Percentiles rank a stretch among this genome's conserved stretches.
These are phyloP conservation scores for Mycena galericulata DNA, from an alignment of 768 basidiomycete species.

Conservation along the genomic window DNA sequence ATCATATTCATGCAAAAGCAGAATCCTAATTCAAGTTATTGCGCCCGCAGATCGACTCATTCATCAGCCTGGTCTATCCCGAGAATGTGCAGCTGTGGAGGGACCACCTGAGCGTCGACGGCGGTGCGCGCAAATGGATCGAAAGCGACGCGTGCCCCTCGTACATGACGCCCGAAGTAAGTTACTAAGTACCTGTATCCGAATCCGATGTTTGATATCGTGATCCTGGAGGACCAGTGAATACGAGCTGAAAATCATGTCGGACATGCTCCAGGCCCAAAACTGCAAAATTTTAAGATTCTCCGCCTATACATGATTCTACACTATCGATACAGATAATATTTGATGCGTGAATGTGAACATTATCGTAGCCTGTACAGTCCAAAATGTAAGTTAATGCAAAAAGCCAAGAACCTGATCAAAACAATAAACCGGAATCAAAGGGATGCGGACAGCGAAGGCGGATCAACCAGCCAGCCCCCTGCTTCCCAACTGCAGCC, in stretches of 20 bases:
- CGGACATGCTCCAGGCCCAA: too few species aligned
- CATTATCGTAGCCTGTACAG: conserved; percentile 8
- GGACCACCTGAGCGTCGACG: conserved; percentile 19
- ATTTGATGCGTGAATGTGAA: conserved; percentile 24
- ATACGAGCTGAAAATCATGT: too few species aligned
- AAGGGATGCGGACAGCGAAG: neutral
- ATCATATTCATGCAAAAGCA: conserved; percentile 37
- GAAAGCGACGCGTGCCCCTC: neutral
- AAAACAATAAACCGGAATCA: neutral
- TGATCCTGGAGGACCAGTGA: too few species aligned
- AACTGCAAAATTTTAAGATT: too few species aligned
- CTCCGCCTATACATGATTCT: too few species aligned
- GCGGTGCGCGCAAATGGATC: conserved; percentile 7
- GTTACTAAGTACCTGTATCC: too few species aligned
- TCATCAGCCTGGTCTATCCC: too few species aligned
- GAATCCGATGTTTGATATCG: too few species aligned
- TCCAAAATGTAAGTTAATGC: conserved; percentile 5
- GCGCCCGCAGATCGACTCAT: neutral
- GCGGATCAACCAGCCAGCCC: conserved; percentile 61
- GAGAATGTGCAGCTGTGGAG: neutral
- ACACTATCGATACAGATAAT: conserved; percentile 19
- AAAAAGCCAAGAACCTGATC: neutral
- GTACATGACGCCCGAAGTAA: conserved; percentile 8
- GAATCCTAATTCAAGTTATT: conserved; percentile 1
- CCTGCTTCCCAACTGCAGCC: conserved; percentile 73